These are phyloP conservation scores for Sclerotinia nivalis DNA, from an alignment of 2,329 filamentous ascomycete species.

Conservation along the genomic window DNA sequence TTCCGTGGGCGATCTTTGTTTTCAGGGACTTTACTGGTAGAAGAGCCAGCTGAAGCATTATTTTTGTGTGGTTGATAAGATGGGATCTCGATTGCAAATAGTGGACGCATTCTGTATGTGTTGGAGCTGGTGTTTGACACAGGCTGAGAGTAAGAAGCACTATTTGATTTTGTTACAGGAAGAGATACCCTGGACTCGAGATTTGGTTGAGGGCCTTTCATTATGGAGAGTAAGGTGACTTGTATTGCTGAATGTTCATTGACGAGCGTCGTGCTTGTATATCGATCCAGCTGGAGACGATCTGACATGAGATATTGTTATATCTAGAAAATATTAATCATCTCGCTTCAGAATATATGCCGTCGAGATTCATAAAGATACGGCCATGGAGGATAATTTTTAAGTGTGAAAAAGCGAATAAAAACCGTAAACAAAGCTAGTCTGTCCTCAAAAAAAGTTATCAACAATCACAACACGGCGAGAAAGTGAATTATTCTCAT, in stretches of 20 bases:
- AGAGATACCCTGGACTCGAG: too few relatives aligned
- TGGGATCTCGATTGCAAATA: neutral
- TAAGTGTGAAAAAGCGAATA: neutral
- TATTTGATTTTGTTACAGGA: neutral
- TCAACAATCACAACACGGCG: neutral
- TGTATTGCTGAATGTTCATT: neutral
- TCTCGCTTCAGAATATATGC: neutral
- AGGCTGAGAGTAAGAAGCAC: neutral
- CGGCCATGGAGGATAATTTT: neutral
- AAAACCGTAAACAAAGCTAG: neutral
- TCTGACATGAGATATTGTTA: neutral
- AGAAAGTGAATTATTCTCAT: neutral
- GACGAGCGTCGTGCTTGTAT: neutral
- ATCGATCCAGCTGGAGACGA: fast-evolving
- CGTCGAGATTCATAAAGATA: neutral
- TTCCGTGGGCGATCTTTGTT: neutral
- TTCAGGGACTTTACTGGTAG: neutral
- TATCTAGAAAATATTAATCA: too few relatives aligned
- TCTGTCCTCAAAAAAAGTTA: neutral
- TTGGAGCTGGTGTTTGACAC: neutral
- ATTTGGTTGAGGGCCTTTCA: neutral
- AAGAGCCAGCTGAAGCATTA: neutral
- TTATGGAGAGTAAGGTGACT: neutral
- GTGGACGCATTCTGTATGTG: neutral
- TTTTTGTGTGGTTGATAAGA: neutral